These are phyloP conservation scores for Globisporangium takayamanum DNA, from an alignment of 352 stramenopile genomes.

Conservation along the genomic window DNA sequence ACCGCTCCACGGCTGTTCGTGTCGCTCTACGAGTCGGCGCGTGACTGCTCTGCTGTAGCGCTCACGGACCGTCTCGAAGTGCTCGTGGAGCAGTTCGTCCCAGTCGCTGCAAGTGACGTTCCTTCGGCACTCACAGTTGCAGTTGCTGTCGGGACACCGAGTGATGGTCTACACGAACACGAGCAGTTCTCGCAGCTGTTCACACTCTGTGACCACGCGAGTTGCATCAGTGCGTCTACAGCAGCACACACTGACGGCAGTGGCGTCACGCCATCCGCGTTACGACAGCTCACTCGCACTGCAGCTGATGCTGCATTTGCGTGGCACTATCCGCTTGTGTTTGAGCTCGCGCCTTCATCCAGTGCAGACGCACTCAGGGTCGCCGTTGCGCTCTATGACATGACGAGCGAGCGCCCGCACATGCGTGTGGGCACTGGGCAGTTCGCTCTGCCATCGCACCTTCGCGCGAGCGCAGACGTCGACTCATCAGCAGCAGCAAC, in stretches of 20 bases:
- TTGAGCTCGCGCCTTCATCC: constrained; percentile 3
- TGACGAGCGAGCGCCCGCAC: constrained; percentile 11
- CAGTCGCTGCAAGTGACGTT: not conserved
- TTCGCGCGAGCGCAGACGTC: not conserved
- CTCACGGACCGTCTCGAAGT: constrained; percentile 17
- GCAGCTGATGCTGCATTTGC: constrained; percentile 4
- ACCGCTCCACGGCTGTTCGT: constrained; percentile 10
- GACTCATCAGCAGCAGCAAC: not conserved
- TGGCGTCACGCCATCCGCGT: constrained; percentile 4
- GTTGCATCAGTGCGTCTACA: not conserved
- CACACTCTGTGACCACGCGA: not conserved
- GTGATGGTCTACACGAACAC: not conserved
- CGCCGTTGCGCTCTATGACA: constrained; percentile 23
- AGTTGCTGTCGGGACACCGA: not conserved
- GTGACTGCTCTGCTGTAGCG: not conserved
- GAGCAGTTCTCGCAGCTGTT: constrained; percentile 7
- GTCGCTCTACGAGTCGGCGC: constrained; percentile 14
- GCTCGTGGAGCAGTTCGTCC: constrained; percentile 14
- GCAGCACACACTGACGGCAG: not conserved
- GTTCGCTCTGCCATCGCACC: constrained; percentile 11
- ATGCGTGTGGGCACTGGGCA: constrained; percentile 17
- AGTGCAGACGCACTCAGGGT: constrained; percentile 1
- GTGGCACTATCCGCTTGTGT: constrained; percentile 29
- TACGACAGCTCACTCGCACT: not conserved
- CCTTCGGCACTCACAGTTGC: constrained; percentile 1